phyloP scores from a whole-genome alignment of 345 rosid genomes.

The Ricinus communis region DNA sequence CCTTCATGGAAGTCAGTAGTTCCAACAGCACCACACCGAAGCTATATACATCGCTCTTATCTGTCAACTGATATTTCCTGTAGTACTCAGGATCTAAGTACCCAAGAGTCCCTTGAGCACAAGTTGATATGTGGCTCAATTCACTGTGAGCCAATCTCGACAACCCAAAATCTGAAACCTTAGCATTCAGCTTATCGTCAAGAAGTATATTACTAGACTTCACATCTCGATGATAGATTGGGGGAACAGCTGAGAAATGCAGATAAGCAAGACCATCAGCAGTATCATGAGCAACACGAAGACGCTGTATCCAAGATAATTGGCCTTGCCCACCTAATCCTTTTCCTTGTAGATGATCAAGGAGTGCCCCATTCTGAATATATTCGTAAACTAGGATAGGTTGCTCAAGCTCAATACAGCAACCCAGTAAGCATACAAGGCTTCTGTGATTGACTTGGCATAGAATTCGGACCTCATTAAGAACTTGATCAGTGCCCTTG shows the following conservation, averaged over 20 bases:
- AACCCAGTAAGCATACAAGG: slow-evolving; percentile 49
- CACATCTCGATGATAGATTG: slow-evolving; percentile 51
- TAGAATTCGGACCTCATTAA: slow-evolving; percentile 52
- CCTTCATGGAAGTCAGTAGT: slow-evolving; percentile 44
- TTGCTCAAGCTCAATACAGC: slow-evolving; percentile 46
- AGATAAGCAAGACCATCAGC: slow-evolving; percentile 51
- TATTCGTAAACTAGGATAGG: slow-evolving; percentile 54
- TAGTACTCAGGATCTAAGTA: slow-evolving; percentile 53
- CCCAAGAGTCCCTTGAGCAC: slow-evolving; percentile 56
- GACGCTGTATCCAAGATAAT: slow-evolving; percentile 38
- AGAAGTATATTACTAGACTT: slow-evolving; percentile 57
- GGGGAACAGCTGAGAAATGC: slow-evolving; percentile 44
- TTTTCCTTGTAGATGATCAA: slow-evolving; percentile 35
- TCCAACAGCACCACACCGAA: slow-evolving; percentile 55
- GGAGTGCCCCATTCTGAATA: slow-evolving; percentile 39
- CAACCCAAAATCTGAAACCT: slow-evolving; percentile 52
- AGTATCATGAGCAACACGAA: slow-evolving; percentile 37
- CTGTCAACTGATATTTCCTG: slow-evolving; percentile 44
- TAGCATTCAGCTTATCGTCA: slow-evolving; percentile 44
- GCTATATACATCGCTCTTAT: slow-evolving; percentile 57
- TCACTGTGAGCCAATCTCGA: slow-evolving; percentile 47
- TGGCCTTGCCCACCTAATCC: neutral
- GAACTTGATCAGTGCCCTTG: slow-evolving; percentile 49
- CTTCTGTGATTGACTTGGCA: slow-evolving; percentile 56
- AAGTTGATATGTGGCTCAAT: slow-evolving; percentile 46